Evolutionary conservation across 2,329 filamentous ascomycete species (phyloP), one percentile per base, ranked within the genome.

Genomic region (Trichoderma sp.): DNA sequence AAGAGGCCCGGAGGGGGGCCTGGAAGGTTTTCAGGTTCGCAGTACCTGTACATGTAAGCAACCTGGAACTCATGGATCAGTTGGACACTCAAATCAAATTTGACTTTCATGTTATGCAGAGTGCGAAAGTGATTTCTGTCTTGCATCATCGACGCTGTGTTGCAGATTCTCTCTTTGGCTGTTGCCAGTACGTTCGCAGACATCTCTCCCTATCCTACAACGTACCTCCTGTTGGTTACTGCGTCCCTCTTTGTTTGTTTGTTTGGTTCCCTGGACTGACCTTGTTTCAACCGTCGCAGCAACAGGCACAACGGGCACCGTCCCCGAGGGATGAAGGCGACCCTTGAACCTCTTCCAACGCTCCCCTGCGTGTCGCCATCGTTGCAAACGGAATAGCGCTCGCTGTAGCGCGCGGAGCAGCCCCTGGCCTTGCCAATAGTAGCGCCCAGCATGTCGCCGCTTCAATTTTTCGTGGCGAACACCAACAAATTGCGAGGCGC

Each of bases 401-500:
- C 44, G 21, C 60, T 63, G 34, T 39, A 63, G 60, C 50, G 59
- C 59, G 59, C 59, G 59, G 48, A 62, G 59, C 34, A 55, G 7
- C 34, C 24, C 54, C 62, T 10, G n/a, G 44, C 21, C 43, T 39
- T 56, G 52, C 64, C 52, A 66, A 66, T 66, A 66, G 64, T 66
- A 66, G 64, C 58, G 60, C 51, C 60, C 34, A 44, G 58, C 45
- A 44, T 39, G 52, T 45, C 45, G 50, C 39, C 43, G 55, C 55
- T 24, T 34, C 41, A 47, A 45, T 64, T 58, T 45, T 39, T 39
- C 34, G 39, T 45, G 50, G 55, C 39, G 43, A 65, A 62, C 48
- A 55, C 52, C 51, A 66, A 50, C 64, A 66, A 58, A 58, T 57
- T 58, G 60, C 64, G 64, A 65, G 50, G 51, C 64, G 54, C 64